Percentiles rank a stretch among this genome's conserved stretches.
These are phyloP conservation scores for Bryopsis sp. DNA, from an alignment of 139 green algal genomes.

Conservation along the genomic window DNA sequence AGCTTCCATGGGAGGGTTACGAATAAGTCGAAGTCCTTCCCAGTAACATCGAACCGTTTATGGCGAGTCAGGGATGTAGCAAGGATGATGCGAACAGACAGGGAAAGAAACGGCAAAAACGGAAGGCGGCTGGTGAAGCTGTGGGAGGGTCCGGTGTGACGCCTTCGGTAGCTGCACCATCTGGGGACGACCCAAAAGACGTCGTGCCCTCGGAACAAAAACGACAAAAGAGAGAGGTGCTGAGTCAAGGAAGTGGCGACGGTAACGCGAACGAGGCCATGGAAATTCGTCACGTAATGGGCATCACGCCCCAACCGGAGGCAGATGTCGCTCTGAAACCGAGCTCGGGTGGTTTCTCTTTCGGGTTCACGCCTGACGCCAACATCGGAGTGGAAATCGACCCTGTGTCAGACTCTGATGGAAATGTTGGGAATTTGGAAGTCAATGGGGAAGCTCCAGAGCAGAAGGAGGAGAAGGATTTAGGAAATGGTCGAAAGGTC, in stretches of 20 bases:
- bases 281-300: slow-evolving; percentile 41
- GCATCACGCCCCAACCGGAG: slow-evolving; percentile 21
- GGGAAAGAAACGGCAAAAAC: not conserved
- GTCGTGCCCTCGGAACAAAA: no score
- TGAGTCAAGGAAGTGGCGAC: not conserved
- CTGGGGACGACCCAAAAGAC: not conserved
- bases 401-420: not conserved
- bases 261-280: slow-evolving; percentile 62
- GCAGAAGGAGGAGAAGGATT: not conserved
- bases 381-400: not conserved
- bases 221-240: not conserved
- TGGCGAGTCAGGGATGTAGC: not conserved
- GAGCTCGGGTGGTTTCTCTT: not conserved
- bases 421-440: not conserved
- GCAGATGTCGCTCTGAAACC: not conserved
- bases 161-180: no score
- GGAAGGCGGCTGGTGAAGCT: not conserved
- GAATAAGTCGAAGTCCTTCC: not conserved
- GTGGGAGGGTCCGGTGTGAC: no score
- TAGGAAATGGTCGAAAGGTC: slow-evolving; percentile 27
- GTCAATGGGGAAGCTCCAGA: slow-evolving; percentile 2
- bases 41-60: not conserved
- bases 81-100: not conserved
- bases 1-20: not conserved
- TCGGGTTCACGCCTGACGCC: no score